phyloP scores from a whole-genome alignment of 2,329 filamentous ascomycete species.

The Monosporascus sp. region DNA sequence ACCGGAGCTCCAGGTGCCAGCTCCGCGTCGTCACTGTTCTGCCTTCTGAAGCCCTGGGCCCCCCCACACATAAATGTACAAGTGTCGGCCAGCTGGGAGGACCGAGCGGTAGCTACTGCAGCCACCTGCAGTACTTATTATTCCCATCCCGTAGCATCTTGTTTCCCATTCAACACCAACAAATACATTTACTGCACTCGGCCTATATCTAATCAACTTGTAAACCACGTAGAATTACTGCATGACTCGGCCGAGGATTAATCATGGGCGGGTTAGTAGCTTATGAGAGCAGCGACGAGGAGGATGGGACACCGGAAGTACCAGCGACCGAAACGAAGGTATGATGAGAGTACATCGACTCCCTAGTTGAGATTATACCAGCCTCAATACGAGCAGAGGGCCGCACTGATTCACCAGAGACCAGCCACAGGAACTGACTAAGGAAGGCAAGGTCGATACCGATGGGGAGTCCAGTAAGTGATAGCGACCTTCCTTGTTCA shows the following conservation, averaged over 20 bases:
- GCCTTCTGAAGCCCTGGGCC: conserved; percentile 6
- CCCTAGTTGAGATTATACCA: not conserved
- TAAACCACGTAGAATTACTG: no score
- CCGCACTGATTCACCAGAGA: conserved; percentile 28
- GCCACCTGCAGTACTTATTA: not conserved
- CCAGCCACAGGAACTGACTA: conserved; percentile 23
- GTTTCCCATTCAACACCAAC: no score
- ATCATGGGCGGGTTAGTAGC: conserved; percentile 23
- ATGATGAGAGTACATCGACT: conserved; percentile 10
- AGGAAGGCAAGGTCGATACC: conserved; percentile 11
- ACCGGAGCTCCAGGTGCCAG: not conserved
- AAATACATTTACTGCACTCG: no score
- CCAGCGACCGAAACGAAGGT: conserved; percentile 22
- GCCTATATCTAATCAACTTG: no score
- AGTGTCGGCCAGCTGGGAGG: not conserved
- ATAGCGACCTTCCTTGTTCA: conserved; percentile 1
- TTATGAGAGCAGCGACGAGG: conserved; percentile 29
- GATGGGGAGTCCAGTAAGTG: conserved; percentile 18
- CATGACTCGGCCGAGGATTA: not conserved
- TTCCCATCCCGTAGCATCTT: not conserved
- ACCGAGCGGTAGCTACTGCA: not conserved
- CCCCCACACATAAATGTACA: not conserved
- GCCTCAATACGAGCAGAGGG: conserved; percentile 16
- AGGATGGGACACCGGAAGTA: conserved; percentile 19
- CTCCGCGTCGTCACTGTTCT: conserved; percentile 11